Conservation (phyloP, 192 early-diverging fungal genomes). For the Podochytrium sp. region DNA sequence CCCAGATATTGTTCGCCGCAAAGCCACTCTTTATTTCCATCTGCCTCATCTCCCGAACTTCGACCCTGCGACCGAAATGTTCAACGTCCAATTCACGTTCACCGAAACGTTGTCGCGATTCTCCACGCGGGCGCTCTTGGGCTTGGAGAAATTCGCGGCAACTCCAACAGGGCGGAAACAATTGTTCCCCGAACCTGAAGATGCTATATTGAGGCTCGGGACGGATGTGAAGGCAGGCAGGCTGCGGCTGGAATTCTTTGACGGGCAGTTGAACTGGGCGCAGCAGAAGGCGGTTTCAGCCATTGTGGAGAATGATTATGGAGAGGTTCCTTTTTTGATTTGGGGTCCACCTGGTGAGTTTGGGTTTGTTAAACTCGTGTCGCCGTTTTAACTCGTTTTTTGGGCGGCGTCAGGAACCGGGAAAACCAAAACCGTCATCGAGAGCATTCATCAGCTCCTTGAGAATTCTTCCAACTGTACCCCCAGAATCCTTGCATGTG, state of each 20-base stretch:
- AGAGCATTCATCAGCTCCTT: constrained; percentile 52
- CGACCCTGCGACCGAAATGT: not conserved
- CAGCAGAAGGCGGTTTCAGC: constrained; percentile 36
- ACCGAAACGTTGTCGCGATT: not conserved
- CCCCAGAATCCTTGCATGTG: constrained; percentile 55
- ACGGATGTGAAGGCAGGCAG: not conserved
- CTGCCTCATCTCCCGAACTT: not conserved
- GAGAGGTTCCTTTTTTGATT: constrained; percentile 39
- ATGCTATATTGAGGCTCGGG: not conserved
- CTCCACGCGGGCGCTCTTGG: not conserved
- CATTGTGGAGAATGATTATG: constrained; percentile 29
- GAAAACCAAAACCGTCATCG: constrained; percentile 60
- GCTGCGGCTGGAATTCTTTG: constrained; percentile 13
- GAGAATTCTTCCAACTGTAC: constrained; percentile 32
- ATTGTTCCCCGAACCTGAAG: constrained; percentile 29
- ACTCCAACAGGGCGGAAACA: not conserved
- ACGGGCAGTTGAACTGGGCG: constrained; percentile 22
- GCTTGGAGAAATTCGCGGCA: not conserved
- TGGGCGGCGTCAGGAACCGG: constrained; percentile 50
- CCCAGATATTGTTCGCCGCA: constrained; percentile 1
- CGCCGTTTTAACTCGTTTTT: not conserved
- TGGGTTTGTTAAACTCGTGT: not conserved
- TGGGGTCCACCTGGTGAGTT: constrained; percentile 31
- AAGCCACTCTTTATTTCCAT: not conserved
- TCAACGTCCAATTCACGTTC: constrained; percentile 25